These are phyloP conservation scores for Nakazawaea ambrosiae DNA, from an alignment of 805 yeast species.

Conservation along the genomic window DNA sequence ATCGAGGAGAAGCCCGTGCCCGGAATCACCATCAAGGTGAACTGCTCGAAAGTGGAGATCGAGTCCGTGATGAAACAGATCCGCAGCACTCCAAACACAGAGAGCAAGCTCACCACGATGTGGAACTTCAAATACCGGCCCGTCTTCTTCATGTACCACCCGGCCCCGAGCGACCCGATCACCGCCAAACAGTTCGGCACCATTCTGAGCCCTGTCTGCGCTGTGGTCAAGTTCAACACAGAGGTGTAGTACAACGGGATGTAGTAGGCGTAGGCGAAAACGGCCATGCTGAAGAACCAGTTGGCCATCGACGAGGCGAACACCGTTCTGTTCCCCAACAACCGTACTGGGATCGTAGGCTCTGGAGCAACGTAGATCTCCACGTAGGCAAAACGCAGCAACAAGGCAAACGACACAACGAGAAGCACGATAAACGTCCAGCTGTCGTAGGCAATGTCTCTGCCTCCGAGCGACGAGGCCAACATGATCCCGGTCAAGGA, in stretches of 20 bases:
- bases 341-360: constrained; percentile 54
- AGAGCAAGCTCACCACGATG: constrained; percentile 32
- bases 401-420: constrained; percentile 26
- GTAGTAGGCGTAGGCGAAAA: constrained; percentile 43
- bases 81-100: constrained; percentile 36
- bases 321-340: constrained; percentile 48
- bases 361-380: constrained; percentile 38
- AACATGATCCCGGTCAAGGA: constrained; percentile 38
- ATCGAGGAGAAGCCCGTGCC: constrained; percentile 51
- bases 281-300: constrained; percentile 49
- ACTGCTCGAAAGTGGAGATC: constrained; percentile 34
- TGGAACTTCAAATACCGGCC: constrained; percentile 51
- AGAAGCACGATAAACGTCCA: constrained; percentile 26
- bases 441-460: constrained; percentile 33
- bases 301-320: constrained; percentile 58
- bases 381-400: constrained; percentile 33
- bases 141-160: constrained; percentile 55
- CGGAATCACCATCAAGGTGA: constrained; percentile 36
- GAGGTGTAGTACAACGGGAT: constrained; percentile 56
- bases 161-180: constrained; percentile 55
- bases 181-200: constrained; percentile 58
- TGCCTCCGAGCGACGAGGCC: constrained; percentile 50
- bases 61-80: constrained; percentile 26
- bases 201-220: constrained; percentile 51
- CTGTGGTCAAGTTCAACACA: constrained; percentile 44